Percentiles rank a stretch among this genome's conserved stretches.
phyloP scores from a whole-genome alignment of 352 stramenopile genomes.

The Ophiocytium majus region DNA sequence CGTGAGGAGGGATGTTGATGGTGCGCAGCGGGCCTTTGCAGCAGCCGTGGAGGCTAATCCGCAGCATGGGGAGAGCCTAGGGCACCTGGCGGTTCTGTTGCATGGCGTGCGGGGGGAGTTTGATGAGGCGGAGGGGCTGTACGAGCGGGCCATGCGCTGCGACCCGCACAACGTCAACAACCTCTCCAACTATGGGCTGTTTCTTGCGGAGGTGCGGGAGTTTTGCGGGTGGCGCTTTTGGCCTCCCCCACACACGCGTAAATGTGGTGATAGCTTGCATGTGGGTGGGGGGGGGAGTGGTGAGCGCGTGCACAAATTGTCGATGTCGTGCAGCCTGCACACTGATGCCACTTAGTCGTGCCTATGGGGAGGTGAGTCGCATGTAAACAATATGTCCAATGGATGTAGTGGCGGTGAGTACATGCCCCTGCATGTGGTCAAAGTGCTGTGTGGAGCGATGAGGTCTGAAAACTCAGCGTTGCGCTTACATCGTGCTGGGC shows the following conservation, averaged over 20 bases:
- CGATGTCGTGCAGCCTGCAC: not conserved
- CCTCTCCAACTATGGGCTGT: constrained; percentile 59
- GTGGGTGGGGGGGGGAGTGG: too few relatives aligned
- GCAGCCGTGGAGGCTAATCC: constrained; percentile 51
- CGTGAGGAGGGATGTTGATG: constrained; percentile 28
- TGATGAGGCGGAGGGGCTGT: constrained; percentile 50
- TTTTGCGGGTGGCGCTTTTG: too few relatives aligned
- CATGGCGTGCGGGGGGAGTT: constrained; percentile 39
- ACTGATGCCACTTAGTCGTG: not conserved
- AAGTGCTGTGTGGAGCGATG: too few relatives aligned
- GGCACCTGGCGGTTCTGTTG: constrained; percentile 53
- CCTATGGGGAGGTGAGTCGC: too few relatives aligned
- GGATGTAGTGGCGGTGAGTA: too few relatives aligned
- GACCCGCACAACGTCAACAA: constrained; percentile 58
- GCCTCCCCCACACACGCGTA: too few relatives aligned
- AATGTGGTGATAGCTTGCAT: too few relatives aligned
- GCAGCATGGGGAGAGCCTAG: constrained; percentile 50
- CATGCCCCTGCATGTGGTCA: too few relatives aligned
- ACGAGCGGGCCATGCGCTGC: constrained; percentile 44
- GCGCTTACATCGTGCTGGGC: too few relatives aligned
- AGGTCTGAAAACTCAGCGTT: too few relatives aligned
- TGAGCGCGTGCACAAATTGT: too few relatives aligned
- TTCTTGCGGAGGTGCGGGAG: constrained; percentile 52
- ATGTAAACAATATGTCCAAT: too few relatives aligned
- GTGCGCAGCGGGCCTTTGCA: not conserved